phyloP scores from a whole-genome alignment of 371 early-diverging fungal species.

The Actinomucor elegans region DNA sequence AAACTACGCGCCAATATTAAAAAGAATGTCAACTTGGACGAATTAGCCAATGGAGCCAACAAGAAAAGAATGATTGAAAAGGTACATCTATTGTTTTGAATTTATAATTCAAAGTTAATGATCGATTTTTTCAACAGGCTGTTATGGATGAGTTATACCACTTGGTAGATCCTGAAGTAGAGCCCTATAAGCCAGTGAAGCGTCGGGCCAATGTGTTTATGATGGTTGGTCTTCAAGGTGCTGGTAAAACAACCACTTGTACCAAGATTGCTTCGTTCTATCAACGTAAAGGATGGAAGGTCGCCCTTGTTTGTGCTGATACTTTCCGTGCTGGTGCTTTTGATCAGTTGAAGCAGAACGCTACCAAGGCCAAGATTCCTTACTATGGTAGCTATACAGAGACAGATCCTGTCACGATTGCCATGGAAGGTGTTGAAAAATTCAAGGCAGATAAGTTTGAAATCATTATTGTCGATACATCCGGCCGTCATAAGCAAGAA shows the following conservation, averaged over 20 bases:
- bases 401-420: conserved; percentile 95
- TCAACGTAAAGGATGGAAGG: conserved; percentile 97
- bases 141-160: conserved; percentile 95
- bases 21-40: conserved; percentile 77
- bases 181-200: conserved; percentile 88
- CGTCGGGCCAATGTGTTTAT: conserved; percentile 90
- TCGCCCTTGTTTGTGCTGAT: conserved; percentile 98
- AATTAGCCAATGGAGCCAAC: conserved; percentile 77
- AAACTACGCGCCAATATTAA: conserved; percentile 89
- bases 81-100: conserved; percentile 46
- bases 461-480: conserved; percentile 99
- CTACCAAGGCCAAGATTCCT: conserved; percentile 97
- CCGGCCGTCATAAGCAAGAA: conserved; percentile 99
- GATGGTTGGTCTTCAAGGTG: conserved; percentile 99
- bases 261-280: conserved; percentile 98
- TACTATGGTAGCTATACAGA: conserved; percentile 94
- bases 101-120: neutral
- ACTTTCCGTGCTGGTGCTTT: conserved; percentile 99
- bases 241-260: conserved; percentile 99
- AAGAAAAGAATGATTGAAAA: conserved; percentile 90
- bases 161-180: conserved; percentile 93
- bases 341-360: conserved; percentile 99
- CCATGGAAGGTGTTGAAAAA: conserved; percentile 93
- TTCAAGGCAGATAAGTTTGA: conserved; percentile 98
- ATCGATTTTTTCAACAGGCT: conserved; percentile 44